Base-by-base conservation (phyloP, 257 asterid species). In the Coffea canephora region DNA sequence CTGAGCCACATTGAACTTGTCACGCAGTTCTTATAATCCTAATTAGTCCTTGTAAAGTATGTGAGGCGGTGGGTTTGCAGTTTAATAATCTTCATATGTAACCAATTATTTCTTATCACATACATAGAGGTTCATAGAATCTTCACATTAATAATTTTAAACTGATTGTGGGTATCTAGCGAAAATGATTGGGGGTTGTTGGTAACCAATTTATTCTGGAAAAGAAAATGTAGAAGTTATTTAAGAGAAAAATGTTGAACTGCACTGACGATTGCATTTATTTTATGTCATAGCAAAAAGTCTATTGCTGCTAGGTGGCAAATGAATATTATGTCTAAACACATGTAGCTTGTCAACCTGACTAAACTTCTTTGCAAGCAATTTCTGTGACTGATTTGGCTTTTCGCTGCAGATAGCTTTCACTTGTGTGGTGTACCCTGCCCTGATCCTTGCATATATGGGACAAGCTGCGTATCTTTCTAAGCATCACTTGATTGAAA, bases 401-500 rank as follows among this genome's bases (percentile, higher is more conserved):
- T 50, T 82, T 14, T 19, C 16, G 3, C n/a, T 86, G 89, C 90
- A 95, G 98, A 87, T 95, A 46, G 99, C 98, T 19, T 95, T 95
- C 86, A 93, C 95, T 83, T 91, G 84, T 49, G 91, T 91, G 82
- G 98, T 95, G 27, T 95, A 95, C 78, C 99, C 99, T 15, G 91
- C 99, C 12, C 81, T 95, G 82, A 91, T 93, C 88, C 98, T 95
- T 10, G 99, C 99, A 66, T 95, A 95, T 71, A 95, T 95, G 98
- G 99, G 99, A 82, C 99, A 95, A 93, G 99, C 99, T 55, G 99
- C 99, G 25, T 95, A 95, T 85, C 97, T 95, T 71, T 95, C 98
- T 81, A 90, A 84, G 85, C 99, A 95, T 81, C 99, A 95, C 83
- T 59, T 86, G 64, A 85, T 86, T 23, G 93, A 87, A 84, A 91